Percentiles rank a stretch among this genome's conserved stretches.
Evolutionary conservation across 257 asterid genomes (phyloP).

Genomic region (Osmanthus fragrans): DNA sequence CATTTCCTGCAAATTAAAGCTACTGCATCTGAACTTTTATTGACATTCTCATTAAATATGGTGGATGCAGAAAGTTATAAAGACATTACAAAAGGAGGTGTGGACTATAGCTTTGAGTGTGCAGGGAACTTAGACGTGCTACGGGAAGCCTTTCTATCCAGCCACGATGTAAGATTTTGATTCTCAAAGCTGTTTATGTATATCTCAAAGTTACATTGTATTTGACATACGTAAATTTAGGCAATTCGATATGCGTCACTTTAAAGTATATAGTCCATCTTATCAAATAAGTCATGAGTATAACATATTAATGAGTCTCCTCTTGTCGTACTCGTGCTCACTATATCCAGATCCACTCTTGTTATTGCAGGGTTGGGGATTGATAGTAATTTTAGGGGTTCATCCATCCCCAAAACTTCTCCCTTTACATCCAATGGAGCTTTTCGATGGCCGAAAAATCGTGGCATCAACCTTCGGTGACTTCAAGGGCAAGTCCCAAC

Average conservation of each 20-base stretch:
- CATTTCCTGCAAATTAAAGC: no score
- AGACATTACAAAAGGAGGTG: constrained; percentile 85
- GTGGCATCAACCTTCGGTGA: constrained; percentile 81
- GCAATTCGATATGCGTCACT: no score
- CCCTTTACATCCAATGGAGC: constrained; percentile 91
- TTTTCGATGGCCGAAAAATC: constrained; percentile 81
- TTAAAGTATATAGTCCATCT: no score
- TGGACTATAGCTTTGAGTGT: constrained; percentile 84
- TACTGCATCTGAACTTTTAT: no score
- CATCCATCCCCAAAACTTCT: constrained; percentile 73
- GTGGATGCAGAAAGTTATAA: constrained; percentile 61
- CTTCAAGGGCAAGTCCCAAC: constrained; percentile 83
- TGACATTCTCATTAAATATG: background rate
- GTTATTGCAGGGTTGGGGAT: constrained; percentile 82
- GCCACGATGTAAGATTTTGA: constrained; percentile 63
- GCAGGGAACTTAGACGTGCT: constrained; percentile 86
- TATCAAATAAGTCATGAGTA: no score
- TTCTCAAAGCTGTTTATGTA: background rate
- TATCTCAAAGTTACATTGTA: background rate
- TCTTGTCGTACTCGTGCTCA: background rate
- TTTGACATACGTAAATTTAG: no score
- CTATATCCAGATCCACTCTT: background rate
- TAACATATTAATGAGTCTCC: background rate
- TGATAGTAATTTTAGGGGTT: constrained; percentile 69
- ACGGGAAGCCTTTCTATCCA: constrained; percentile 84